A percentile compares a stretch with the other conserved stretches of the same genome.
These are phyloP conservation scores for Terfezia boudieri DNA, from an alignment of 495 filamentous ascomycete genomes.

Conservation along the genomic window DNA sequence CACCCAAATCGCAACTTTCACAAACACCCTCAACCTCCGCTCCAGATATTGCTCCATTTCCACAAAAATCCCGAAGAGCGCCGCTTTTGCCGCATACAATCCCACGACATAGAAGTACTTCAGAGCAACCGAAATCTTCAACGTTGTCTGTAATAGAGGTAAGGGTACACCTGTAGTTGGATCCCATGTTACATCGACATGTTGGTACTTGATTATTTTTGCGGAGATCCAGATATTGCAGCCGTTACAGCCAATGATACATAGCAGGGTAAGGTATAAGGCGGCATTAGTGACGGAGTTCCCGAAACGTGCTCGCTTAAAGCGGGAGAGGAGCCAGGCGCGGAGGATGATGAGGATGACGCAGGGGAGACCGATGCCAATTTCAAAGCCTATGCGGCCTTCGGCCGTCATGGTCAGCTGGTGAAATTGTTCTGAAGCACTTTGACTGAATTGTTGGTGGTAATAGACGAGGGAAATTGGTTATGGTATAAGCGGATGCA, in stretches of 20 bases:
- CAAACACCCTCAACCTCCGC: neutral
- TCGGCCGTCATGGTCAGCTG: neutral
- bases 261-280: neutral
- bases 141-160: neutral
- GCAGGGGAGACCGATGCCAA: neutral
- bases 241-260: neutral
- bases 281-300: neutral
- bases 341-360: neutral
- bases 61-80: neutral
- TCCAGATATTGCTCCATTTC: neutral
- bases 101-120: neutral
- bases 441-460: too few relatives aligned
- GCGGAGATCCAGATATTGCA: neutral
- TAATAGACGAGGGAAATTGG: too few relatives aligned
- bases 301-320: neutral
- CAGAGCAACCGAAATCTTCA: neutral
- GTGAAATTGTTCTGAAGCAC: too few relatives aligned
- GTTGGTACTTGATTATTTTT: neutral
- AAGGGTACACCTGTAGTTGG: neutral
- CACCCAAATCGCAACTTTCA: neutral
- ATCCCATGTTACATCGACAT: neutral
- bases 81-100: neutral
- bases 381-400: neutral
- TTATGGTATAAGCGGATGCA: too few relatives aligned
- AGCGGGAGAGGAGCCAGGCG: neutral